Conservation (phyloP, 768 basidiomycete species). For the Collybia sp. region DNA sequence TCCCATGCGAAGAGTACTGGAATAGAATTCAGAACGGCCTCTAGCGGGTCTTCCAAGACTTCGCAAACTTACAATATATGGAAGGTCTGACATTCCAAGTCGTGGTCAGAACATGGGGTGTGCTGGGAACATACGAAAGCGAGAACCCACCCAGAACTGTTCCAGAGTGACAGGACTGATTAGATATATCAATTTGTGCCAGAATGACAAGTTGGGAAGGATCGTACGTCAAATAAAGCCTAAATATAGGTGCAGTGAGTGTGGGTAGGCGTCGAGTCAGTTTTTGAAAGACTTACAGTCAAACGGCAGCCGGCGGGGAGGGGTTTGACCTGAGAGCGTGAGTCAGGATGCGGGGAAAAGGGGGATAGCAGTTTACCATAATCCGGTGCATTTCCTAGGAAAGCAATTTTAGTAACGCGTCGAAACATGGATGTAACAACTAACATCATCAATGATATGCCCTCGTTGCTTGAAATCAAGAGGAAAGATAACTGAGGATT, state of each 20-base stretch:
- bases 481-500: constrained; percentile 72
- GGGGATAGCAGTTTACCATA: constrained; percentile 27
- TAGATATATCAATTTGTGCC: background rate
- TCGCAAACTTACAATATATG: constrained; percentile 36
- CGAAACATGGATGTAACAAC: constrained; percentile 9
- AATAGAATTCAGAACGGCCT: no score
- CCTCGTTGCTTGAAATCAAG: constrained; percentile 76
- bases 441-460: constrained; percentile 69
- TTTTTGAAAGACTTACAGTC: constrained; percentile 30
- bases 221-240: constrained; percentile 48
- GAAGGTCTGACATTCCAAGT: constrained; percentile 31
- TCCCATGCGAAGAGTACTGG: constrained; percentile 59
- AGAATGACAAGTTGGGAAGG: background rate
- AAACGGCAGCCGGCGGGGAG: constrained; percentile 46
- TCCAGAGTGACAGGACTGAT: constrained; percentile 50
- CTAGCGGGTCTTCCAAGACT: no score
- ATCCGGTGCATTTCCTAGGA: constrained; percentile 43
- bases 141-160: constrained; percentile 39
- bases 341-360: background rate
- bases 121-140: no score
- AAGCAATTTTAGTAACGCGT: background rate
- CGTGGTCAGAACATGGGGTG: background rate
- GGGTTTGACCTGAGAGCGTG: constrained; percentile 30
- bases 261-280: background rate
- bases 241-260: constrained; percentile 10